Evolutionary conservation across 2,329 filamentous ascomycete species (phyloP).

Genomic region (Trichoderma sp.): DNA sequence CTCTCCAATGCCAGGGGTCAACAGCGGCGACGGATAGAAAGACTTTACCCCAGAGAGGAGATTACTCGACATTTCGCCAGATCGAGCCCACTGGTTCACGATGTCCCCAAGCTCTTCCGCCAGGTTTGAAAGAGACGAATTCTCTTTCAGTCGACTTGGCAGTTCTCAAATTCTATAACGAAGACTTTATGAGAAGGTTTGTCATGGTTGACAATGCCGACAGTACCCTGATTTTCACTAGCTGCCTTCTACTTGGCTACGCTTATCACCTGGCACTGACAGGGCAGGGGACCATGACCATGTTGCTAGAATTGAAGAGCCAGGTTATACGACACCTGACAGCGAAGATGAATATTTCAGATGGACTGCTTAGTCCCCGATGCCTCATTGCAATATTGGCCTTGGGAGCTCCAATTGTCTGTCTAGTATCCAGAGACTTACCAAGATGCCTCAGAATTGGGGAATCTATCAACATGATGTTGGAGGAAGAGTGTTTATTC

Average conservation of each 20-base stretch:
- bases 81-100: not conserved
- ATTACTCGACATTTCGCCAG: no score
- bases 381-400: not conserved
- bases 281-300: not conserved
- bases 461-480: not conserved
- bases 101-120: not conserved
- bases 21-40: not conserved
- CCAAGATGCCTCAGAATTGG: not conserved
- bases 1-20: not conserved
- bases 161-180: not conserved
- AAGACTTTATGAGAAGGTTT: not conserved
- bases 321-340: not conserved
- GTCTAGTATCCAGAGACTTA: not conserved
- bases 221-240: not conserved
- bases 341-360: not conserved
- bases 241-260: not conserved
- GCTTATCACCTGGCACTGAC: not conserved
- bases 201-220: not conserved
- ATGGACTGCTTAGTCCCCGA: not conserved
- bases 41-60: not conserved
- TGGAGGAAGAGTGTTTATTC: not conserved
- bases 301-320: not conserved
- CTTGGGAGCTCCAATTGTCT: slow-evolving; percentile 4
- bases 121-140: not conserved
- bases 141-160: not conserved